Conservation (phyloP, 345 rosid genomes). For the Eucalyptus cloeziana region DNA sequence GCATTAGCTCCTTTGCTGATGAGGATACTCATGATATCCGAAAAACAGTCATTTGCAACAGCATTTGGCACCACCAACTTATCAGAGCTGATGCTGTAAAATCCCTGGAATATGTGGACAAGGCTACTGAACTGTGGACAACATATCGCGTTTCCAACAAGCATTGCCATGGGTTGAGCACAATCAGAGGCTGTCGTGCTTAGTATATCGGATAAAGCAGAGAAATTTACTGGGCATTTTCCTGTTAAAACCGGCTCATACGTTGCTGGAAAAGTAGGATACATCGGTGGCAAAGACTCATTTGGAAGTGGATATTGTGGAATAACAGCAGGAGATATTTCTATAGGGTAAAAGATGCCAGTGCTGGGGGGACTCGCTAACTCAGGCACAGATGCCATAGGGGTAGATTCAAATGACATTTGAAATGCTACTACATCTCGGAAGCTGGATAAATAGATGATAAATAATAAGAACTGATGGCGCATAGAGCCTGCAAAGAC, state of each 20-base stretch:
- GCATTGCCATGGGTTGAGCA: conserved; percentile 57
- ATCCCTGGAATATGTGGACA: conserved; percentile 74
- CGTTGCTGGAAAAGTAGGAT: conserved; percentile 67
- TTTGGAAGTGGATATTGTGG: conserved; percentile 54
- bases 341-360: conserved; percentile 73
- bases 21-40: conserved; percentile 80
- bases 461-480: conserved; percentile 40
- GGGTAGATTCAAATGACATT: conserved; percentile 24
- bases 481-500: conserved; percentile 44
- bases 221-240: conserved; percentile 78
- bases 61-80: conserved; percentile 57
- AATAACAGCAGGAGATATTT: conserved; percentile 79
- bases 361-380: conserved; percentile 60
- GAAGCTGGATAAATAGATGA: conserved; percentile 55
- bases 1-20: conserved; percentile 77
- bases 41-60: conserved; percentile 88
- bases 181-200: conserved; percentile 83
- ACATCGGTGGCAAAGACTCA: conserved; percentile 66
- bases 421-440: conserved; percentile 46
- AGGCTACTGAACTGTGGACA: conserved; percentile 90
- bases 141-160: conserved; percentile 89
- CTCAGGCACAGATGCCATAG: conserved; percentile 34
- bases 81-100: conserved; percentile 43
- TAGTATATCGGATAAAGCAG: conserved; percentile 46
- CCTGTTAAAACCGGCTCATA: conserved; percentile 84